Evolutionary conservation across 305 asterid species (phyloP), one percentile per base, ranked within the genome.

Genomic region (Euphrasia arctica): DNA sequence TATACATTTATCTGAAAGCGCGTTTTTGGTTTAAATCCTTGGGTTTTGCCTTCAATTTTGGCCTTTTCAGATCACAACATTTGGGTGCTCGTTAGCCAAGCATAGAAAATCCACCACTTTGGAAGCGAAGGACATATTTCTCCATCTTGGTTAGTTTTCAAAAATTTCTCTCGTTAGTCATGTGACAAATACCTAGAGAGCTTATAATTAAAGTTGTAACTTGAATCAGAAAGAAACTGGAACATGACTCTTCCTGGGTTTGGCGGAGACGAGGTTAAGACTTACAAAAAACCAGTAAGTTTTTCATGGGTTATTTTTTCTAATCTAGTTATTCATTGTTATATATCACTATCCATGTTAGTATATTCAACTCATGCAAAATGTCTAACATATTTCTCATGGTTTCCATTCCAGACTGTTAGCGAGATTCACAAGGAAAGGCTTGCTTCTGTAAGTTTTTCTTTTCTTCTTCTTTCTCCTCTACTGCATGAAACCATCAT

Each of bases 261-360:
- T 77, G 79, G 96, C 45, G 97, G 99, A 60, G 99, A 93, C 54
- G 99, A 93, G 75, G 86, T 93, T 55, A 93, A 81, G 80, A 79
- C 68, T 28, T 90, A 79, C 80, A 86, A 78, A 73, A 90, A 90
- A 74, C 95, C 86, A 22, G 97, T 90, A 68, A 78, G 80, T 51
- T 32, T 65, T 65, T 64, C 29, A 7, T 64, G 54, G 51, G 10
- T 48, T 61, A 58, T 68, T 57, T 69, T 54, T 25, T 13, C 27
- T 51, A 13, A 10, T 49, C 36, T 62, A 63, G 62, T 18, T 13
- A 42, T 15, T 51, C 57, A 54, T 67, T 58, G 61, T 42, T 13
- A 4, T 13, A 18, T 55, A n/a, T 28, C 58, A 32, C 52, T 43
- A 4, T 55, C 0, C n/a, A 9, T 28, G n/a, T 43, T 3, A 58